Percentiles rank a stretch among this genome's conserved stretches.
phyloP scores from a whole-genome alignment of 768 basidiomycete genomes.

The Lactifluus volemus region DNA sequence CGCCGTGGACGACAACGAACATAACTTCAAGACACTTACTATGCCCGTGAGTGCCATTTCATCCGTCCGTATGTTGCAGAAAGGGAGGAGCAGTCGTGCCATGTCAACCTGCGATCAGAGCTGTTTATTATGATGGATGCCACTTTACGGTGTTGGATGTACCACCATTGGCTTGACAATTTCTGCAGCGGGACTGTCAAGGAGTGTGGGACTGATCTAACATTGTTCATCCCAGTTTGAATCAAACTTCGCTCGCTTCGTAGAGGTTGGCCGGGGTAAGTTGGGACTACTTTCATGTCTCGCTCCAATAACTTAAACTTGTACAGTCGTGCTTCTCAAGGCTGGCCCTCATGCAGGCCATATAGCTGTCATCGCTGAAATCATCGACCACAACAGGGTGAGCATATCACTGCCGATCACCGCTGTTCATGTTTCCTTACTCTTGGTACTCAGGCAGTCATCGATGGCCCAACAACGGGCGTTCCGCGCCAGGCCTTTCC shows the following conservation, averaged over 20 bases:
- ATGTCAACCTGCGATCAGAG: background rate
- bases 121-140: conserved; percentile 2
- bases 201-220: background rate
- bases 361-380: conserved; percentile 93
- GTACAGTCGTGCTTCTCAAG: conserved; percentile 87
- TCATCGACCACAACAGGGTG: conserved; percentile 99
- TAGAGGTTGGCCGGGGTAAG: conserved; percentile 93
- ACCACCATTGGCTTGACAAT: background rate
- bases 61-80: background rate
- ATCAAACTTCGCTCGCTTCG: conserved; percentile 93
- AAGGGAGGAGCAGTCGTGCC: background rate
- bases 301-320: background rate
- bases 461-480: conserved; percentile 87
- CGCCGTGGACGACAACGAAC: conserved; percentile 9
- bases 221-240: conserved; percentile 15
- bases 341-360: conserved; percentile 77
- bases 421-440: background rate
- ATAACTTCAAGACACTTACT: conserved; percentile 8
- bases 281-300: background rate
- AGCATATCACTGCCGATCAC: conserved; percentile 23
- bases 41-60: conserved; percentile 16
- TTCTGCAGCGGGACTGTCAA: background rate
- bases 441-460: conserved; percentile 58
- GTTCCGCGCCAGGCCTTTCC: conserved; percentile 90
- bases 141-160: background rate